phyloP scores from a whole-genome alignment of 148 eudicot genomes.

The Gaultheria prostrata region DNA sequence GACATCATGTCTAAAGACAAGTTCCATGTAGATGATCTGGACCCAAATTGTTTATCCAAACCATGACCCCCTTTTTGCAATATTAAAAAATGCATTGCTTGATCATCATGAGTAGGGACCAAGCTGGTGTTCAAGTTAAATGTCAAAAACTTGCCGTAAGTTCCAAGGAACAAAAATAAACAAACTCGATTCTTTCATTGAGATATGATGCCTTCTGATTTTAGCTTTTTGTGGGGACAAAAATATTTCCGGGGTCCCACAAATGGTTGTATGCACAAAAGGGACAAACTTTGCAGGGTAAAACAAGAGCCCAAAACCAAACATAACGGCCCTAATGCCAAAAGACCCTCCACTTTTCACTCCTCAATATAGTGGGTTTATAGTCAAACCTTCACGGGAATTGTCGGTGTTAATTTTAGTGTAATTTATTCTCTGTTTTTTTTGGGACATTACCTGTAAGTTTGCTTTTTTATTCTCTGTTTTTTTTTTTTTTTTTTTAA shows the following conservation, averaged over 20 bases:
- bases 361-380: not conserved
- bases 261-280: not conserved
- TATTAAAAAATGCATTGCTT: not conserved
- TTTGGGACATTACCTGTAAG: not conserved
- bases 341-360: conserved; percentile 10
- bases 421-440: not conserved
- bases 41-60: not conserved
- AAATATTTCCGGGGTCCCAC: not conserved
- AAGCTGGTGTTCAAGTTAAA: not conserved
- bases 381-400: conserved; percentile 16
- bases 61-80: not conserved
- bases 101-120: not conserved
- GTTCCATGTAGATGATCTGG: not conserved
- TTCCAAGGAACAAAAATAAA: not conserved
- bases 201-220: not conserved
- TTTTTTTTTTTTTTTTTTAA: not conserved
- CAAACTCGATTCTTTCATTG: not conserved
- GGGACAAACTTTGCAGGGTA: not conserved
- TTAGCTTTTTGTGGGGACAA: not conserved
- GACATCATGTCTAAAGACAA: not conserved
- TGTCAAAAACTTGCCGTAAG: conserved; percentile 9
- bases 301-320: not conserved
- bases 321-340: conserved; percentile 18
- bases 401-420: conserved; percentile 8
- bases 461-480: not conserved